phyloP scores from a whole-genome alignment of 768 basidiomycete genomes.

The Amanita pseudoporphyria region DNA sequence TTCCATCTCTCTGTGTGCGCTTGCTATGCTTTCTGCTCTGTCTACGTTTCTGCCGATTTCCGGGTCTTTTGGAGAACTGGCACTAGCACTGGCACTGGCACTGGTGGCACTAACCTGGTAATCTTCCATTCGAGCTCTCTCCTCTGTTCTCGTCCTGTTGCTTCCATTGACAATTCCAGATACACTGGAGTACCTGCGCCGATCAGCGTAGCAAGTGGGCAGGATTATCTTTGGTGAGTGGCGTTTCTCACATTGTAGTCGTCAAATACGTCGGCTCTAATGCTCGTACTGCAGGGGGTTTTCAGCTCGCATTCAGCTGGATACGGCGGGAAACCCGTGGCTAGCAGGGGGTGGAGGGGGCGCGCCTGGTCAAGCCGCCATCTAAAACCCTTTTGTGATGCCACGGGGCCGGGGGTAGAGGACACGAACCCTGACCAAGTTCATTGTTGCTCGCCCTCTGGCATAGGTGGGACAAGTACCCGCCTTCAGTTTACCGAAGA shows the following conservation, averaged over 20 bases:
- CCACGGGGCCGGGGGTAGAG: neutral
- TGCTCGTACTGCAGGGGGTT: neutral
- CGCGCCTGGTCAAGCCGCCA: neutral
- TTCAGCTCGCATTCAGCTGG: neutral
- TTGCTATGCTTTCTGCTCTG: neutral
- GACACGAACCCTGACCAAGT: neutral
- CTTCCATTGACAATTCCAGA: neutral
- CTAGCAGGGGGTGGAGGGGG: neutral
- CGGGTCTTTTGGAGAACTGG: neutral
- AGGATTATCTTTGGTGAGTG: neutral
- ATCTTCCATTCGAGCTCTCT: neutral
- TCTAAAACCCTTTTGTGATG: neutral
- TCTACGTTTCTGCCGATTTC: neutral
- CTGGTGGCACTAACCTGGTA: neutral
- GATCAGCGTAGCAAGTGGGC: neutral
- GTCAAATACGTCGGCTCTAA: neutral
- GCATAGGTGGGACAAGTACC: neutral
- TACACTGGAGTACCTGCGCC: neutral
- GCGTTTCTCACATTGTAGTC: neutral
- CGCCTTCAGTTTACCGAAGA: neutral
- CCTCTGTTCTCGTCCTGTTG: neutral
- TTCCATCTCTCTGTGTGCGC: too few relatives aligned
- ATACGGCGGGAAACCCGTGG: neutral
- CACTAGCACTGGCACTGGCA: neutral
- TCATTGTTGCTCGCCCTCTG: neutral